Percentiles rank a stretch among this genome's conserved stretches.
These are phyloP conservation scores for Macrophomina pseudophaseolina DNA, from an alignment of 2,329 filamentous ascomycete species.

Conservation along the genomic window DNA sequence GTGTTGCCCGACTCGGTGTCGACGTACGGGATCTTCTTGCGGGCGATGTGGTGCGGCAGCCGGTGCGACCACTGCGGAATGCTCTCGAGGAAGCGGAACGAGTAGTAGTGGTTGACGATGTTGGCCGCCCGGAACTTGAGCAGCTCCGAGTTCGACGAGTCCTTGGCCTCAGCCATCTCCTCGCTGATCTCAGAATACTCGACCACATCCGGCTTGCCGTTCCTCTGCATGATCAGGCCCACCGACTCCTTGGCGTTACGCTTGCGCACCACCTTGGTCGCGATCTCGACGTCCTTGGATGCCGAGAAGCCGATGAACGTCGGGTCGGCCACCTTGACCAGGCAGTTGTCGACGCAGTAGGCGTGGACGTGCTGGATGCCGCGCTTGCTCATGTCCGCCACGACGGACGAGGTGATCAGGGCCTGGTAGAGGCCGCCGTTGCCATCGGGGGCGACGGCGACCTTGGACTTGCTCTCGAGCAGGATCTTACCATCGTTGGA, in stretches of 20 bases:
- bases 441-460: conserved; percentile 94
- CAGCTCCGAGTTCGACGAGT: conserved; percentile 77
- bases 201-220: conserved; percentile 94
- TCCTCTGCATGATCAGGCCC: conserved; percentile 91
- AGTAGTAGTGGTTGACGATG: conserved; percentile 99
- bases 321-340: conserved; percentile 98
- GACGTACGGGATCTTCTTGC: conserved; percentile 95
- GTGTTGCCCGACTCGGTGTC: conserved; percentile 77
- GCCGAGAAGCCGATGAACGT: conserved; percentile 94
- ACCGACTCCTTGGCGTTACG: conserved; percentile 95
- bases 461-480: conserved; percentile 84
- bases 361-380: conserved; percentile 95
- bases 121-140: conserved; percentile 98
- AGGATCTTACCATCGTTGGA: conserved; percentile 98
- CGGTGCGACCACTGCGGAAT: conserved; percentile 86
- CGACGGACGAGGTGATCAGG: conserved; percentile 77
- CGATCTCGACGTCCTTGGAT: conserved; percentile 87
- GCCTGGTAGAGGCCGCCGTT: conserved; percentile 98
- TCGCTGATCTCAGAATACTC: conserved; percentile 97
- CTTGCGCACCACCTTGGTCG: conserved; percentile 99
- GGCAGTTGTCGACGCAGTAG: conserved; percentile 98
- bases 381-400: conserved; percentile 85
- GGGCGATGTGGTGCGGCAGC: conserved; percentile 92
- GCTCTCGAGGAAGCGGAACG: conserved; percentile 85
- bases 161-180: conserved; percentile 85